Base-by-base conservation (phyloP, 2,329 filamentous ascomycete genomes). In the Aspergillus ibericus region DNA sequence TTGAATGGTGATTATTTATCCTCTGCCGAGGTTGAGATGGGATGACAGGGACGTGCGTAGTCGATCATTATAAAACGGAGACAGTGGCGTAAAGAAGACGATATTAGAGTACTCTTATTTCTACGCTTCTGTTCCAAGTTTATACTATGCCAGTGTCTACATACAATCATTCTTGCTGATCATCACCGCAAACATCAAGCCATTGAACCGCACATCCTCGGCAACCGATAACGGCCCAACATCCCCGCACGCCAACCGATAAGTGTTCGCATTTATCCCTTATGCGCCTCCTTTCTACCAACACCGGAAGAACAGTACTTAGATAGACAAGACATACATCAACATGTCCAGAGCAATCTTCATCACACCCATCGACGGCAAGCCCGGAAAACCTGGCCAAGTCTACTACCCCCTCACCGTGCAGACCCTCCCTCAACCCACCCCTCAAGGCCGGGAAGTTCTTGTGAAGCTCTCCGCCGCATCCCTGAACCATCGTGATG, bases 401-500 rank as follows among this genome's bases (percentile, higher is more conserved):
- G 93, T 96, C 63, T 96, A 93, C 78, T 78, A 78, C 62, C 75
- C 75, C 8, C 70, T 79, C 40, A 67, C 70, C n/a, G 66, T 90
- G 55, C 85, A 85, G 62, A 79, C 86, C 34, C 77, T 88, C 15
- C 82, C 88, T 56, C 81, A 82, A 62, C 89, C 89, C 25, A 80
- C 79, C 1, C 88, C 88, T 0, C 83, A 85, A 25, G 83, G 84
- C 15, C 81, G 81, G 62, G 83, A 97, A 73, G 80, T 96, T 64
- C 81, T 96, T 6, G 80, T 98, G 62, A 86, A 85, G 69, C 81
- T 98, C 70, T 83, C 85, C 35, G 90, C 92, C 53, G 90, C 88
- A 1, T 89, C 93, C 13, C 86, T 98, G 52, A 98, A 98, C 80
- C 95, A 98, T 80, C 90, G 93, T 68, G 95, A 98, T 75, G 86